Base-by-base conservation (phyloP, 495 filamentous ascomycete genomes). In the Immersiella caudata region DNA sequence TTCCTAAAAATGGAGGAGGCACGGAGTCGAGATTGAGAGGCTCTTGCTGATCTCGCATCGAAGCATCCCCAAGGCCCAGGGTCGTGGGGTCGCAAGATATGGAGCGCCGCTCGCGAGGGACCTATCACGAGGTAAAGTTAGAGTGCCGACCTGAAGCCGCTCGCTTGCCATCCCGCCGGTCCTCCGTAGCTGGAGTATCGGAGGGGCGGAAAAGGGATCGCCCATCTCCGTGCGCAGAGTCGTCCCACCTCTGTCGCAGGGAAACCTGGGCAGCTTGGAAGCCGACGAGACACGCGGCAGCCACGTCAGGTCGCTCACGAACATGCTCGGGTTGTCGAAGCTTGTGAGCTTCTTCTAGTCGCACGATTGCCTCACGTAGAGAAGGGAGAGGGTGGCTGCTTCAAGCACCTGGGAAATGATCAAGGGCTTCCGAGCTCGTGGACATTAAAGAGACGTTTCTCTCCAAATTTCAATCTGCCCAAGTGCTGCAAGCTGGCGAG, bases 1-100 rank as follows among this genome's bases (percentile, higher is more conserved):
- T 20, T 64, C 50, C 70, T 72, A 72, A 72, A 72, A 72, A 69
- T 72, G 70, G 70, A 70, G 50, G 64, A 50, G 35, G 49, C n/a
- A 64, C 18, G 20, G 20, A 24, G 49, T 29, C 36, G n/a, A 40
- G n/a, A 65, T 60, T 24, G 54, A 20, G 66, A 68, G 65, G 57
- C 57, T 67, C 57, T 61, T 67, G 46, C 21, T 50, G 26, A 21
- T 36, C 21, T 36, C 21, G 50, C 59, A 25, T 35, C 59, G 59
- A 61, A 59, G 29, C 40, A 18, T 46, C 25, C 29, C 65, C 58
- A 57, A 26, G 26, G 22, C 27, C 58, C 65, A 62, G 58, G 65
- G 51, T 57, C 51, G 57, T 18, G 9, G 61, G 24, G 49, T 26
- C 16, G 18, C 14, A 56, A 22, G 16, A n/a, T 33, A 33, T 36